Conservation (phyloP, 495 filamentous ascomycete species). For the Trichoderma erinaceum region DNA sequence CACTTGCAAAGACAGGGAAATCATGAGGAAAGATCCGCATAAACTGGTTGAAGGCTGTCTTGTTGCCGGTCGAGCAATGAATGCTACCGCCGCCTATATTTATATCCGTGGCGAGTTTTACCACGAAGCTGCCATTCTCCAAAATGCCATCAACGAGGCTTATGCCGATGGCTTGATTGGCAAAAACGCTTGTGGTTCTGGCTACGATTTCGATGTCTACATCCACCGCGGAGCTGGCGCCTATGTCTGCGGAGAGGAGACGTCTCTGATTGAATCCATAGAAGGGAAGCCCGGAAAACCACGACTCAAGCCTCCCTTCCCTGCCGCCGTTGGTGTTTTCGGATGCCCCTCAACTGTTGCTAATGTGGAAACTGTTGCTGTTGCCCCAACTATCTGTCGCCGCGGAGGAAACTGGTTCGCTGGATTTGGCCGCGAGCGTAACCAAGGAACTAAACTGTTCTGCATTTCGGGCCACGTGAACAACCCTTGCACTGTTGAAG, state of each 20-base stretch:
- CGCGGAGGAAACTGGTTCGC: constrained; percentile 91
- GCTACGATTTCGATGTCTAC: constrained; percentile 97
- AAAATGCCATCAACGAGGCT: constrained; percentile 93
- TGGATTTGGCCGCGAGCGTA: constrained; percentile 86
- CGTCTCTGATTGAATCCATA: constrained; percentile 92
- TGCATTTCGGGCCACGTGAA: constrained; percentile 99
- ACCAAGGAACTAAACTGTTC: constrained; percentile 94
- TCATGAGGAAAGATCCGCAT: constrained; percentile 99
- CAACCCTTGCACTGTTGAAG: constrained; percentile 95
- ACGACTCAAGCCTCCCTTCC: constrained; percentile 96
- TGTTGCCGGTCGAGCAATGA: constrained; percentile 94
- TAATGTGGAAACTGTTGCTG: constrained; percentile 95
- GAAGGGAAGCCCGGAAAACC: constrained; percentile 99
- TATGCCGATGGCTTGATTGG: constrained; percentile 90
- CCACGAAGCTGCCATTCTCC: constrained; percentile 88
- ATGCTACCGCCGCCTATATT: constrained; percentile 96
- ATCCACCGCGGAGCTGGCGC: constrained; percentile 95
- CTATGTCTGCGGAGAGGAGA: constrained; percentile 97
- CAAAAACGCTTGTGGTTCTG: constrained; percentile 93
- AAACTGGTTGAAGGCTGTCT: constrained; percentile 97
- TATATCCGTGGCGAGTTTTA: constrained; percentile 99
- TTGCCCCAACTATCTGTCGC: constrained; percentile 92
- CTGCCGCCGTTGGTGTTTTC: constrained; percentile 92
- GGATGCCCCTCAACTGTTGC: constrained; percentile 96
- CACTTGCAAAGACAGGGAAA: constrained; percentile 98